A percentile compares a stretch with the other conserved stretches of the same genome.
Evolutionary conservation across 1,139 yeast genomes (phyloP).

Genomic region (Ogataea hybrid): DNA sequence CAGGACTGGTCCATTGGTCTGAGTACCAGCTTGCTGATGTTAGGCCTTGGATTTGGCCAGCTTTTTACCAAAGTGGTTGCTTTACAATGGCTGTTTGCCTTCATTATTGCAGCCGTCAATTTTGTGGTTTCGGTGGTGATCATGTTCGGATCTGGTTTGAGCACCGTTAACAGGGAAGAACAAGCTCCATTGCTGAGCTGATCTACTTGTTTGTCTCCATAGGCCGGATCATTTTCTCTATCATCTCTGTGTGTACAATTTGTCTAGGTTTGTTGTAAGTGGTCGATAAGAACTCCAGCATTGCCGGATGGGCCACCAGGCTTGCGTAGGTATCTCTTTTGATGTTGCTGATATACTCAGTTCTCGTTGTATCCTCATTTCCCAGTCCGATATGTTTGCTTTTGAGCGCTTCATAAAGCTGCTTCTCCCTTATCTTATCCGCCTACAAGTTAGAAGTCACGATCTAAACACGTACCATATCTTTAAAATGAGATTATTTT

Average conservation of each 20-base stretch:
- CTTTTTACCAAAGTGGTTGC: slow-evolving; percentile 66
- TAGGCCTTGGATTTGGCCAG: slow-evolving; percentile 72
- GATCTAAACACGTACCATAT: slow-evolving; percentile 8
- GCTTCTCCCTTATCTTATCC: slow-evolving; percentile 66
- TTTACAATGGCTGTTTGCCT: slow-evolving; percentile 82
- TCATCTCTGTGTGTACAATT: slow-evolving; percentile 46
- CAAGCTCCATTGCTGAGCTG: slow-evolving; percentile 31
- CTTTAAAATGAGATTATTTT: neutral
- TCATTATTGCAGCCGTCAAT: slow-evolving; percentile 56
- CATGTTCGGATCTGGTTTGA: slow-evolving; percentile 35
- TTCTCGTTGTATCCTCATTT: slow-evolving; percentile 60
- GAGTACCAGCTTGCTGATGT: slow-evolving; percentile 51
- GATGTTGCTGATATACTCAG: slow-evolving; percentile 59
- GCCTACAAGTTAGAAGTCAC: slow-evolving; percentile 39
- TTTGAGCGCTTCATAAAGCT: slow-evolving; percentile 59
- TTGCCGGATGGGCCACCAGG: slow-evolving; percentile 64
- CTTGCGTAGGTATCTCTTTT: slow-evolving; percentile 75
- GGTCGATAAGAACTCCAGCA: slow-evolving; percentile 65
- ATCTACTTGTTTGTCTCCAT: slow-evolving; percentile 3
- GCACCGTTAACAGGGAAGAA: slow-evolving; percentile 22
- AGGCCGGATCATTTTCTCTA: slow-evolving; percentile 61
- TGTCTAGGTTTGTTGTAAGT: slow-evolving; percentile 56
- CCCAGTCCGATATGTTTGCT: slow-evolving; percentile 71
- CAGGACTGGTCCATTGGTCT: slow-evolving; percentile 75
- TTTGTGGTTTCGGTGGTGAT: slow-evolving; percentile 47